phyloP scores from a whole-genome alignment of 805 yeast genomes.

The Blastobotrys robertii region DNA sequence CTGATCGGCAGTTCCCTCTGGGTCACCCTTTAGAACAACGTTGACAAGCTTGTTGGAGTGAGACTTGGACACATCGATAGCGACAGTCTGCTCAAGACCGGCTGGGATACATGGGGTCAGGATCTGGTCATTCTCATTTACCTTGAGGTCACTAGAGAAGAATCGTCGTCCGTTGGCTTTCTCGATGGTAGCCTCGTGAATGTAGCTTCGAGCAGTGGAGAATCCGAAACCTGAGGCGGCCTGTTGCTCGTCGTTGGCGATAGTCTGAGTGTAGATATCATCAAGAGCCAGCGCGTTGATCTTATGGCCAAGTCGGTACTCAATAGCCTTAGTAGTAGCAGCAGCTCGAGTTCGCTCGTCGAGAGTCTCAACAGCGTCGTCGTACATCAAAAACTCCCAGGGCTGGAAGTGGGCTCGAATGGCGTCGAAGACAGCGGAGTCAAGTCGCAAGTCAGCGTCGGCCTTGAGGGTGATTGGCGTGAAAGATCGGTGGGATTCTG shows the following conservation, averaged over 20 bases:
- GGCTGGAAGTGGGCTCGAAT: conserved; percentile 69
- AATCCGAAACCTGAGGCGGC: conserved; percentile 95
- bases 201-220: conserved; percentile 83
- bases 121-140: conserved; percentile 31
- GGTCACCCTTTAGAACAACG: conserved; percentile 51
- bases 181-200: conserved; percentile 55
- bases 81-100: conserved; percentile 55
- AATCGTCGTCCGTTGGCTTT: conserved; percentile 24
- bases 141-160: conserved; percentile 32
- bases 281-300: conserved; percentile 30
- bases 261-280: conserved; percentile 98
- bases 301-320: too few species aligned
- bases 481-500: conserved; percentile 57
- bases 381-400: conserved; percentile 88
- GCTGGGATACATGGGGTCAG: conserved; percentile 87
- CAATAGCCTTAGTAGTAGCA: too few species aligned
- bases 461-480: conserved; percentile 97
- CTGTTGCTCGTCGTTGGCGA: conserved; percentile 91
- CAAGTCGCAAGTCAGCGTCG: conserved; percentile 87
- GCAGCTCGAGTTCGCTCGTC: conserved; percentile 47
- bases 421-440: conserved; percentile 59
- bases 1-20: conserved; percentile 57
- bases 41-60: background rate
- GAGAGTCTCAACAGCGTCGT: conserved; percentile 85
- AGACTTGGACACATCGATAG: conserved; percentile 29